Base-by-base conservation (phyloP, 495 filamentous ascomycete species). In the Penicillium cataractarum region DNA sequence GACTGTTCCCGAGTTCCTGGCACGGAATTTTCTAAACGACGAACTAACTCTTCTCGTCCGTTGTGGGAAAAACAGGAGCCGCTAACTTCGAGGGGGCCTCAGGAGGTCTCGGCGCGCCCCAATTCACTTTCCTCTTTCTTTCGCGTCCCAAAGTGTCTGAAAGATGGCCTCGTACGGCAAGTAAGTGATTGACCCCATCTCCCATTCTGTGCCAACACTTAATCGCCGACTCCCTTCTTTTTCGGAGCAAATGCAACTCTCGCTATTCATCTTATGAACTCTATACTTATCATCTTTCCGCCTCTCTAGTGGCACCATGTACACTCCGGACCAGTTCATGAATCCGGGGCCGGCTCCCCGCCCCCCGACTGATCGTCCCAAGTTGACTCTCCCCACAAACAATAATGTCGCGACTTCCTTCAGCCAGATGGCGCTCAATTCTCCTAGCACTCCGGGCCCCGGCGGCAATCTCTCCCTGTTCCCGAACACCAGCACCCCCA, bases 301-400 rank as follows among this genome's bases (percentile, higher is more conserved):
- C 31, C 15, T 42, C 17, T 24, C 10, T 31, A 56, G 58, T 48
- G 61, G 68, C 67, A 87, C 85, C 65, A 78, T 86, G 68, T 92
- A 91, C 75, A 79, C 85, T 49, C 79, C 82, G 60, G 85, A 84
- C 70, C 87, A 90, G 74, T 99, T 99, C 78, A 95, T 97, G 90
- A 98, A 97, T 72, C 93, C 95, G 59, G 92, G 95, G 52, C 94
- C 95, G 50, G 94, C 95, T 58, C 95, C 95, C 48, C 87, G 90
- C 63, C 95, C 95, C 50, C 95, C 95, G 15, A 88, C 87, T 40
- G 90, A 94, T 67, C 89, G 90, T 61, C 90, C 92, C 58, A 90
- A 89, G 65, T 86, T 96, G 62, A 88, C 87, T 58, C 80, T 93
- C 27, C 71, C 75, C 8, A 61, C 73, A 24, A 93, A 89, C 46